Base-by-base conservation (phyloP, 2,329 filamentous ascomycete genomes). In the Aspergillus pseudoglaucus region DNA sequence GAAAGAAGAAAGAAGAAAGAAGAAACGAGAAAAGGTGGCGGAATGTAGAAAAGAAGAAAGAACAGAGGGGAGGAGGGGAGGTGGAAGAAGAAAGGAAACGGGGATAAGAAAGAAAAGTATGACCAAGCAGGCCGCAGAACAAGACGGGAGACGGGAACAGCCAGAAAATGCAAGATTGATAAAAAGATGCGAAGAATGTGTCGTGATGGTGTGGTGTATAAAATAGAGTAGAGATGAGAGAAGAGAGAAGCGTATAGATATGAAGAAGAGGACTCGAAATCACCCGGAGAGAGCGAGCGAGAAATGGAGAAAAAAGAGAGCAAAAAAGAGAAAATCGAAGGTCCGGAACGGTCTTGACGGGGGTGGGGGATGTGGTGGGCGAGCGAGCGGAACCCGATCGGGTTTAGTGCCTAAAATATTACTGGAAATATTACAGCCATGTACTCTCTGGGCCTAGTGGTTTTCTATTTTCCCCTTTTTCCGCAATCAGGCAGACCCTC, bases 1-100 rank as follows among this genome's bases (percentile, higher is more conserved):
- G 42, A 27, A 33, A 25, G 17, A 45, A 44, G 41, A 47, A 46
- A 22, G 42, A 50, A 27, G 47, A 46, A 47, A 49, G 18, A 45
- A 44, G 41, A 47, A 46, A 22, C 38, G 48, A 27, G 47, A 46
- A 47, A 49, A 44, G 51, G 51, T 51, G 52, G 53, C 55, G 58
- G 55, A 54, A 49, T 52, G 54, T 51, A 12, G 18, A 14, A 17
- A 27, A n/a, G 50, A 42, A 51, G 51, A 51, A 49, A 50, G 56
- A 55, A 53, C 49, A 50, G 47, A 48, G 44, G 44, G 47, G 47
- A 44, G 47, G 49, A 45, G 45, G 47, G 50, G 30, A 45, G 50
- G 44, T 43, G 25, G 44, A 50, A 14, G 27, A 42, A 27, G 50
- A 42, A 52, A 51, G 50, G 51, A 51, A 57, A 56, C 53, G 51